Evolutionary conservation across 2,329 filamentous ascomycete species (phyloP).

Genomic region (Plenodomus tracheiphilus): DNA sequence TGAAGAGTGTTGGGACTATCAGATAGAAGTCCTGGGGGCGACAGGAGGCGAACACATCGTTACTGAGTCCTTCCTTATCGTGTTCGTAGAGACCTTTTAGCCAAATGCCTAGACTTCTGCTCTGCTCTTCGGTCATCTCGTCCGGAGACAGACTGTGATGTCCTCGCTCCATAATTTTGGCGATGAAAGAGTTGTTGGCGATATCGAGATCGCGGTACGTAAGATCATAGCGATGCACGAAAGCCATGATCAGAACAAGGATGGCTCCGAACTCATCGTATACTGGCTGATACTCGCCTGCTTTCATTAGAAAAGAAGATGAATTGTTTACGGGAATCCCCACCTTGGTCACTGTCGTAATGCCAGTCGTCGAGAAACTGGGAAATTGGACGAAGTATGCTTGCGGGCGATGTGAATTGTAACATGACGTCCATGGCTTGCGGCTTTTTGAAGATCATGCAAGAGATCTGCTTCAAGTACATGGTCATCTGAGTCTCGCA

Average conservation of each 20-base stretch:
- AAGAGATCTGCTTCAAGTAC: slow-evolving; percentile 75
- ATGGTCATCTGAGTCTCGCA: slow-evolving; percentile 77
- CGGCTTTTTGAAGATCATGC: slow-evolving; percentile 71
- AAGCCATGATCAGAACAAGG: slow-evolving; percentile 71
- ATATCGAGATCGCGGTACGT: slow-evolving; percentile 66
- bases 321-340: neutral
- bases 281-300: slow-evolving; percentile 77
- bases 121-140: slow-evolving; percentile 67
- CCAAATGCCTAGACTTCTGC: slow-evolving; percentile 71
- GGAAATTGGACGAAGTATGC: slow-evolving; percentile 74
- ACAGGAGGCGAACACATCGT: slow-evolving; percentile 81
- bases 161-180: slow-evolving; percentile 65
- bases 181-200: slow-evolving; percentile 67
- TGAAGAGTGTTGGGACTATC: slow-evolving; percentile 75
- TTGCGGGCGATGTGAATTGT: slow-evolving; percentile 70
- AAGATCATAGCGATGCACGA: slow-evolving; percentile 75
- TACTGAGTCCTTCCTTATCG: slow-evolving; percentile 70
- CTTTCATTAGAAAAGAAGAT: slow-evolving; percentile 13
- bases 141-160: slow-evolving; percentile 61
- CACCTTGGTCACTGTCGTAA: slow-evolving; percentile 77
- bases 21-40: slow-evolving; percentile 82
- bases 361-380: slow-evolving; percentile 76
- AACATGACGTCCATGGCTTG: slow-evolving; percentile 74
- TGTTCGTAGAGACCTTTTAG: slow-evolving; percentile 73
- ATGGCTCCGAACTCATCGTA: slow-evolving; percentile 86